Conservation (phyloP, 192 early-diverging fungal species). For the Coemansia sp. region DNA sequence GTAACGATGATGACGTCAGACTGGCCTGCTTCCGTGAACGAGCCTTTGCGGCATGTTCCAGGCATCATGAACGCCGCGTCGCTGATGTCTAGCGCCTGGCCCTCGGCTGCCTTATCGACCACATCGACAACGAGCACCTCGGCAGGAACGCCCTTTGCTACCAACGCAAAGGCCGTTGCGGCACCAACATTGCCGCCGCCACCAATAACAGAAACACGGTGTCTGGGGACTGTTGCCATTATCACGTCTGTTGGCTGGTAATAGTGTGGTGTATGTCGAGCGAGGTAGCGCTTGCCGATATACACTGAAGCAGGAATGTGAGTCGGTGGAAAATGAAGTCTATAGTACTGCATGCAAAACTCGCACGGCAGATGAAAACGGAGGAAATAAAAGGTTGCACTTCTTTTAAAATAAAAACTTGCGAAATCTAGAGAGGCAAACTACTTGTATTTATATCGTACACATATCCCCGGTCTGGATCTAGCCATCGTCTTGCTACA, state of each 20-base stretch:
- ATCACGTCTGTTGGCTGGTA: neutral
- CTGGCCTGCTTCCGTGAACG: conserved; percentile 72
- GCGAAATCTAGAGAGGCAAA: neutral
- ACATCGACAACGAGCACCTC: conserved; percentile 74
- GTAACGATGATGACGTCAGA: conserved; percentile 81
- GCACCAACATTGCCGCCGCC: conserved; percentile 80
- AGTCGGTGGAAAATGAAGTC: neutral
- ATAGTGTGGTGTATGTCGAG: neutral
- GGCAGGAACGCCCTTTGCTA: conserved; percentile 66
- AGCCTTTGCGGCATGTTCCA: conserved; percentile 60
- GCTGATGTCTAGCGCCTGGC: conserved; percentile 80
- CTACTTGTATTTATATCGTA: neutral
- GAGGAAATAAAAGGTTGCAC: neutral
- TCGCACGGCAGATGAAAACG: neutral
- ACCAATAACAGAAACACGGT: conserved; percentile 63
- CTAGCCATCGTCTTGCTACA: neutral
- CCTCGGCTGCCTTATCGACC: conserved; percentile 63
- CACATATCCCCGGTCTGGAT: neutral
- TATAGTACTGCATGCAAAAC: conserved; percentile 10
- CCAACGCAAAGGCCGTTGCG: conserved; percentile 67
- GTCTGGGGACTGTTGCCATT: conserved; percentile 30
- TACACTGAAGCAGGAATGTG: neutral
- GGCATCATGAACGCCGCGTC: conserved; percentile 74
- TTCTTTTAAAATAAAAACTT: no score
- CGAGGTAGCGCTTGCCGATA: neutral